Conservation (phyloP, 202 grass and related monocot genomes). For the Panicum virgatum region DNA sequence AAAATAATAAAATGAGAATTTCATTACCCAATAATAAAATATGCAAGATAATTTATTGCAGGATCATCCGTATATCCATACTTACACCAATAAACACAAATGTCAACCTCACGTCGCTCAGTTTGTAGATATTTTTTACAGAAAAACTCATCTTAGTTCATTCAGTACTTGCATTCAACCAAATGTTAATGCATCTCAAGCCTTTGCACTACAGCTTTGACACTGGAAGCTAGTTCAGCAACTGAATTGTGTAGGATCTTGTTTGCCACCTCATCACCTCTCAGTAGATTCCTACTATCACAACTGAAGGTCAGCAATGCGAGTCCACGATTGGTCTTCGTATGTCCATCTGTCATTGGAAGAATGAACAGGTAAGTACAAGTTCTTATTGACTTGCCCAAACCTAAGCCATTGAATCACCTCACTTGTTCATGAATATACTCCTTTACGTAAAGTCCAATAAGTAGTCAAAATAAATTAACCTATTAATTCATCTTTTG, state of each 20-base stretch:
- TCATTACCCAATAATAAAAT: no score
- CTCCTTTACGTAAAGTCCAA: not conserved
- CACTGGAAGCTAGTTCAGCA: slow-evolving; percentile 66
- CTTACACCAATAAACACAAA: no score
- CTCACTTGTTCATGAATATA: not conserved
- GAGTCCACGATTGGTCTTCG: slow-evolving; percentile 83
- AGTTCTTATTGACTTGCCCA: not conserved
- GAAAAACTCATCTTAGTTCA: no score
- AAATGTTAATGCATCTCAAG: no score
- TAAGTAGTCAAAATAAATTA: not conserved
- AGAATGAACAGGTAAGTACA: slow-evolving; percentile 20
- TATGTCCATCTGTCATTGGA: slow-evolving; percentile 63
- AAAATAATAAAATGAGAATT: no score
- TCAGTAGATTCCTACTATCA: slow-evolving; percentile 70
- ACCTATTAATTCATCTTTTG: not conserved
- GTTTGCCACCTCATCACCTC: slow-evolving; percentile 72
- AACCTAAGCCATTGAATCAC: not conserved
- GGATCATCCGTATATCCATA: no score
- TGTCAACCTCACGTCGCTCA: no score
- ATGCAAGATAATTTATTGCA: no score
- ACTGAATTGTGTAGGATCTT: slow-evolving; percentile 70
- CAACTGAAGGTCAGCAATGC: slow-evolving; percentile 66
- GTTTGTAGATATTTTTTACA: no score
- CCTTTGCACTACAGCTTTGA: slow-evolving; percentile 67
- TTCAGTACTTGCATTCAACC: no score